These are phyloP conservation scores for Xylaria scruposa DNA, from an alignment of 495 filamentous ascomycete genomes.

Conservation along the genomic window DNA sequence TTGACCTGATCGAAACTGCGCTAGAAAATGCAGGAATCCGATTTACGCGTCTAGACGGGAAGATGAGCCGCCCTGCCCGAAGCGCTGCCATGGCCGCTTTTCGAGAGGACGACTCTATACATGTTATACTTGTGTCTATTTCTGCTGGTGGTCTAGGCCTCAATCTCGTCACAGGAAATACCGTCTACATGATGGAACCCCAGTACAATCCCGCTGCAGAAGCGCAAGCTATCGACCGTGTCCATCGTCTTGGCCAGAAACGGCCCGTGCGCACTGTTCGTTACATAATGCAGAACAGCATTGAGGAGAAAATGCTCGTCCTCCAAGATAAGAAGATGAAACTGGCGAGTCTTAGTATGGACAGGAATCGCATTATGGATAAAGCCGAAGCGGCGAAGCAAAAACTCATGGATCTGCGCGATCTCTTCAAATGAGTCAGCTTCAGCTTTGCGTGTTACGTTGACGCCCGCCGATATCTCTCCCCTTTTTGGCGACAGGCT, in stretches of 20 bases:
- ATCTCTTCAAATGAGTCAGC: slow-evolving; percentile 73
- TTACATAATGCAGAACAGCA: slow-evolving; percentile 87
- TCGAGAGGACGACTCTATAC: slow-evolving; percentile 71
- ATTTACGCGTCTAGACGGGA: slow-evolving; percentile 86
- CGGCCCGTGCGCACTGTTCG: slow-evolving; percentile 79
- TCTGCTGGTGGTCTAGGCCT: slow-evolving; percentile 90
- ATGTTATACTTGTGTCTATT: slow-evolving; percentile 88
- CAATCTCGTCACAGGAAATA: slow-evolving; percentile 84
- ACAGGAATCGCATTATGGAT: slow-evolving; percentile 62
- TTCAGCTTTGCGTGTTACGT: background rate
- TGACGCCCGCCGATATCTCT: background rate
- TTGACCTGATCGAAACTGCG: slow-evolving; percentile 91
- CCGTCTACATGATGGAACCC: slow-evolving; percentile 96
- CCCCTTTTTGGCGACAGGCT: background rate
- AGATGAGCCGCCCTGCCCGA: slow-evolving; percentile 76
- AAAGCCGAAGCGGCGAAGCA: slow-evolving; percentile 77
- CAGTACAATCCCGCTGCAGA: slow-evolving; percentile 96
- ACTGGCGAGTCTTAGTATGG: slow-evolving; percentile 84
- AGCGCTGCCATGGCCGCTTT: slow-evolving; percentile 76
- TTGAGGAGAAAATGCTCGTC: slow-evolving; percentile 92
- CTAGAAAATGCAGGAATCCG: slow-evolving; percentile 69
- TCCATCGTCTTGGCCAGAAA: slow-evolving; percentile 91
- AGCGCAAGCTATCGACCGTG: slow-evolving; percentile 91
- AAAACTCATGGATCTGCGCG: slow-evolving; percentile 79
- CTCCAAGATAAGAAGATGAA: slow-evolving; percentile 90